phyloP scores from a whole-genome alignment of 2,329 filamentous ascomycete species.

The Cadophora gregata region DNA sequence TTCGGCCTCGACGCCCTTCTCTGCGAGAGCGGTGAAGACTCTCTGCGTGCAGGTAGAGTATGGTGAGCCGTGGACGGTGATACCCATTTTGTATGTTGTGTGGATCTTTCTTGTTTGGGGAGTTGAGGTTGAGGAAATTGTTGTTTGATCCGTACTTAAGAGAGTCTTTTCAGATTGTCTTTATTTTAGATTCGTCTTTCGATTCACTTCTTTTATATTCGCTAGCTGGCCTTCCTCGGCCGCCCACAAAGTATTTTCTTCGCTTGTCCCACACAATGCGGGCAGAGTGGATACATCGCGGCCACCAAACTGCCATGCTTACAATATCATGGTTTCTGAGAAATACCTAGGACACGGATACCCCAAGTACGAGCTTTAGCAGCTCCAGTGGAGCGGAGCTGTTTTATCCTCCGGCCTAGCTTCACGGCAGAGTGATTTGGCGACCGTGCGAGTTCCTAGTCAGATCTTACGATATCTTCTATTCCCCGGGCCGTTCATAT shows the following conservation, averaged over 20 bases:
- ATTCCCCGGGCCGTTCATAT: no score
- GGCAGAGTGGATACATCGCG: conserved; percentile 1
- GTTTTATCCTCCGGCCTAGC: background rate
- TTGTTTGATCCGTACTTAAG: no score
- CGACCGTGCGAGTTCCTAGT: background rate
- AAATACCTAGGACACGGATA: background rate
- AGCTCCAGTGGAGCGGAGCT: background rate
- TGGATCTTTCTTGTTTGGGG: background rate
- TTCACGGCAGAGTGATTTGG: background rate
- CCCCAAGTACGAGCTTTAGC: background rate
- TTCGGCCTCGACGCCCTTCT: conserved; percentile 44
- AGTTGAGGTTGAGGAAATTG: background rate
- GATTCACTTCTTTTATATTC: conserved; percentile 4
- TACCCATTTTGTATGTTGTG: conserved; percentile 39
- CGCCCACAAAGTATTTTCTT: background rate
- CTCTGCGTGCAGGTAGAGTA: conserved; percentile 41
- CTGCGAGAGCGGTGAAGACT: conserved; percentile 41
- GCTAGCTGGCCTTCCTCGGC: background rate
- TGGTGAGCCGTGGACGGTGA: conserved; percentile 44
- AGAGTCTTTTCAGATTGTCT: no score
- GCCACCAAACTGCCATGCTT: background rate
- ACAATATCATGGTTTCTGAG: background rate
- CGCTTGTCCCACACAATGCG: conserved; percentile 8
- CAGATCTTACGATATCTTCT: no score
- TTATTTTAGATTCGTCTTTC: background rate